Evolutionary conservation across 352 stramenopile species (phyloP), one percentile per base, ranked within the genome.

Genomic region (Pythium pyrilobum): DNA sequence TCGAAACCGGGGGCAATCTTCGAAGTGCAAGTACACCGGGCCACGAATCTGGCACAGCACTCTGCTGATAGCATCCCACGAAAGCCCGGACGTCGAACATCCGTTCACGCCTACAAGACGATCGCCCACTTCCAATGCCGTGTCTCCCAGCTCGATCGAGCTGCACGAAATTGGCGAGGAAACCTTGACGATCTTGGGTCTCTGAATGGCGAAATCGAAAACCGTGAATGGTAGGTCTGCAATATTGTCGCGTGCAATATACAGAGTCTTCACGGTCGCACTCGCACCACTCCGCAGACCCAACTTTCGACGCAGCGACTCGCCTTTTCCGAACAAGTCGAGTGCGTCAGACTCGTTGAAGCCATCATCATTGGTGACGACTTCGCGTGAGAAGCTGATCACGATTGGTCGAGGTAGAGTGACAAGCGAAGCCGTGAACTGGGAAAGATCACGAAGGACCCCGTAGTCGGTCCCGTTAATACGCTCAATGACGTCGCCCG

Each of bases 361-460:
- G 7, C 5, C 10, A 28, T 4, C 16, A n/a, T n/a, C n/a, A n/a
- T n/a, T 23, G 36, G 28, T 24, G n/a, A n/a, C n/a, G n/a, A 72
- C 67, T 43, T 60, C 52, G 38, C 72, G 68, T 0, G 77, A 87
- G 52, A 92, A 89, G 4, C 52, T 72, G 12, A 92, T 83, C 45
- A 72, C 72, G 10, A 92, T 48, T 9, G 84, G 84, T 7, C 84
- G 77, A 28, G 77, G 73, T 13, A 92, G 60, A 9, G 64, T 71
- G n/a, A 89, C 62, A 33, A 94, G 50, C 39, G 61, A 77, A 7
- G 81, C 73, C 4, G 84, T 94, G 37, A 94, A 94, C 60, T 94
- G 79, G 23, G 77, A 90, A 27, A 94, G 58, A 67, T 92, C 81
- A 12, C 55, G 74, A 16, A 94, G 50, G 18, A 69, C 40, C 8